These are phyloP conservation scores for Trypanosoma brucei DNA, from an alignment of 208 protist genomes.

Conservation along the genomic window DNA sequence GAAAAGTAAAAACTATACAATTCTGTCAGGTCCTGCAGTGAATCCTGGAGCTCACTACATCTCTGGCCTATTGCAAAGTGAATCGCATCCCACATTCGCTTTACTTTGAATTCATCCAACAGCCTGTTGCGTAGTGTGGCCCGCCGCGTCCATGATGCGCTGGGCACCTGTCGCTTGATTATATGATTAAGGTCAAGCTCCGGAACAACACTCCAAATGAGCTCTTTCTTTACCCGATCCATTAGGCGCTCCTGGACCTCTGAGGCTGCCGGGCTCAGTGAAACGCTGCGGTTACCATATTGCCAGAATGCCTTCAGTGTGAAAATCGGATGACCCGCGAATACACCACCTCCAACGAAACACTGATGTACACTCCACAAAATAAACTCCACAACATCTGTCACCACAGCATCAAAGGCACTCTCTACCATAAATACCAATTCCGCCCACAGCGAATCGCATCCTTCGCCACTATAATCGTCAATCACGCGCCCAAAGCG, in stretches of 20 bases:
- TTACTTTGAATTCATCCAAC: conserved; percentile 4
- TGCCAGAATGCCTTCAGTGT: conserved; percentile 16
- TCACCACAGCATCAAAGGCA: conserved; percentile 10
- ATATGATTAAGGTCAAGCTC: conserved; percentile 14
- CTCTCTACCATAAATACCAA: conserved; percentile 16
- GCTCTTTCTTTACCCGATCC: conserved; percentile 12
- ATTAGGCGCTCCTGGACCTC: conserved; percentile 16
- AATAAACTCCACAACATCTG: conserved; percentile 5
- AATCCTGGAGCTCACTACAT: conserved; percentile 15
- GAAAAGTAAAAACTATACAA: conserved; percentile 15
- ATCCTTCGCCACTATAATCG: background rate
- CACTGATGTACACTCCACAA: conserved; percentile 10
- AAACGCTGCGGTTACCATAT: background rate
- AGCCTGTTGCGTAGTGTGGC: conserved; percentile 3
- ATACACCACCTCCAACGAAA: conserved; percentile 3
- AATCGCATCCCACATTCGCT: conserved; percentile 14
- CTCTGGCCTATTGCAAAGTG: conserved; percentile 15
- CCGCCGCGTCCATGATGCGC: background rate
- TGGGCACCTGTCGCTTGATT: conserved; percentile 8
- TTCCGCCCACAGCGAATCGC: conserved; percentile 4
- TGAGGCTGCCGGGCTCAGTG: conserved; percentile 5
- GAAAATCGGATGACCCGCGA: conserved; percentile 11
- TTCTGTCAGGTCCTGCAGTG: conserved; percentile 3
- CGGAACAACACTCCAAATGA: conserved; percentile 17
- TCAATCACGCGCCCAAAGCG: background rate